These are phyloP conservation scores for Zygotorulaspora sp. DNA, from an alignment of 805 yeast species.

Conservation along the genomic window DNA sequence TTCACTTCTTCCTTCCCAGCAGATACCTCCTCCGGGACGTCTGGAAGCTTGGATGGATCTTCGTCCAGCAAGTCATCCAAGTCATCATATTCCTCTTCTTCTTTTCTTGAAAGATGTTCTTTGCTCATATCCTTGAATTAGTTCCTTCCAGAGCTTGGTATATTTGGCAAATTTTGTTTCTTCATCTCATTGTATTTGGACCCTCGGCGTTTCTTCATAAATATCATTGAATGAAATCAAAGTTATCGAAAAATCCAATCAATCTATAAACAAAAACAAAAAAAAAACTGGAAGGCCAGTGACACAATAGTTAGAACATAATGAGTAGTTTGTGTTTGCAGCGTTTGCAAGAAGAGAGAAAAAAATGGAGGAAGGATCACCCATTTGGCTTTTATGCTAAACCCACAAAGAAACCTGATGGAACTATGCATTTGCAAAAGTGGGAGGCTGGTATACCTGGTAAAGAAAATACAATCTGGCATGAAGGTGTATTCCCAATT, in stretches of 20 bases:
- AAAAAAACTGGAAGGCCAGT: neutral
- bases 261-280: constrained; percentile 1
- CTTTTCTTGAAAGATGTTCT: neutral
- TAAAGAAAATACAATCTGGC: constrained; percentile 80
- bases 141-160: too few relatives aligned
- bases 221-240: neutral
- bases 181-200: too few relatives aligned
- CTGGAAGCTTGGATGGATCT: constrained; percentile 35
- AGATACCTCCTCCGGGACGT: constrained; percentile 33
- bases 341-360: constrained; percentile 91
- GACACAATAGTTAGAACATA: neutral
- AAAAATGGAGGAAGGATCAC: constrained; percentile 97
- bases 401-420: constrained; percentile 76
- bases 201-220: too few relatives aligned
- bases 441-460: constrained; percentile 99
- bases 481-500: constrained; percentile 81
- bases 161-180: too few relatives aligned
- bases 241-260: neutral
- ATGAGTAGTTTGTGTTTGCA: constrained; percentile 63
- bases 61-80: constrained; percentile 84
- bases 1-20: constrained; percentile 17
- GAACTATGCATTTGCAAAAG: constrained; percentile 72
- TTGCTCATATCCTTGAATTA: constrained; percentile 1
- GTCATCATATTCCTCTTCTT: constrained; percentile 58
- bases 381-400: constrained; percentile 97